Base-by-base conservation (phyloP, 2,329 filamentous ascomycete species). In the Talaromyces atroroseus region DNA sequence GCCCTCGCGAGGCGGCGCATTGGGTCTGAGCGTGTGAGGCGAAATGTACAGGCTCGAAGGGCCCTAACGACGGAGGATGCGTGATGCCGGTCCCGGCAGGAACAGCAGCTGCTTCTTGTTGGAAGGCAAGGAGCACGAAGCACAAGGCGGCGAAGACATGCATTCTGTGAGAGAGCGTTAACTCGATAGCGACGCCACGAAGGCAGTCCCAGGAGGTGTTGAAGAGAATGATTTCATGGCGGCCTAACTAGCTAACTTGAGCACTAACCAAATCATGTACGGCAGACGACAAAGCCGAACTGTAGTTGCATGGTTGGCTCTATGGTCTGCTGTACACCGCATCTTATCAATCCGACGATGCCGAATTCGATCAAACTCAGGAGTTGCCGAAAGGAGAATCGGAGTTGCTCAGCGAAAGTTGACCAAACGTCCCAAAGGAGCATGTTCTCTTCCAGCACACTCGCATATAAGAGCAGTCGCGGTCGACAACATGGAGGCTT, bases 71-170 rank as follows among this genome's bases (percentile, higher is more conserved):
- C 23, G 46, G 36, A 26, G 50, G 46, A 14, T 42, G 36, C 49
- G 65, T 68, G 59, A 71, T 68, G 60, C 67, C 71, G 45, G 70
- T 71, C 51, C 65, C 68, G 26, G 71, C 71, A 59, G 71, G 71
- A 56, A 72, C 63, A 36, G 70, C 68, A 44, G 61, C 62, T 26
- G 63, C 61, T 21, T 52, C 52, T 16, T 54, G 32, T 16, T 54
- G 32, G 26, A 63, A 59, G 18, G 44, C 44, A 32, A 63, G 61
- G 16, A 64, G 44, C 44, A 61, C 53, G 45, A 59, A 45, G 53
- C 60, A 61, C 8, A 60, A 44, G 47, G 66, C 49, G 32, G 67
- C 42, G 16, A 66, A 42, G 36, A 60, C 46, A 29, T 58, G 52
- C 64, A 67, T 67, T 46, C 55, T 58, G 58, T 32, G 49, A 34